Conservation (phyloP, 139 green algal genomes). For the Dunaliella sp. region DNA sequence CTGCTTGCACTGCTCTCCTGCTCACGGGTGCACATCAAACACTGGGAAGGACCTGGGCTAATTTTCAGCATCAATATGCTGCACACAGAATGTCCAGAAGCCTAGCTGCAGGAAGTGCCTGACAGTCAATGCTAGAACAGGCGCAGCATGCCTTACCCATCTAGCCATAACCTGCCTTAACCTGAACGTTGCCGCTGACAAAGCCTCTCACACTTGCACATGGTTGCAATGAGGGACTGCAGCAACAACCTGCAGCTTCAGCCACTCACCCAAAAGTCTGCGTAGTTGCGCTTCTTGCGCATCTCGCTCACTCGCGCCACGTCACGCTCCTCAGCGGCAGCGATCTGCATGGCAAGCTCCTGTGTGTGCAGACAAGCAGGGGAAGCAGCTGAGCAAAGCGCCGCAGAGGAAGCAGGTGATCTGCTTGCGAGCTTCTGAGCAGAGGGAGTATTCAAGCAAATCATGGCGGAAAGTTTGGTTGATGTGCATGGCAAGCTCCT, state of each 20-base stretch:
- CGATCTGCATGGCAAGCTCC: constrained; percentile 39
- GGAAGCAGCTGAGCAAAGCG: no score
- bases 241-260: neutral
- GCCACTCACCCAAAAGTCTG: constrained; percentile 48
- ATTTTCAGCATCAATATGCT: no score
- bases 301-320: constrained; percentile 56
- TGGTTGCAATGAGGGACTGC: neutral
- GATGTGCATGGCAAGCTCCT: constrained; percentile 44
- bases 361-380: no score
- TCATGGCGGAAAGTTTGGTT: no score
- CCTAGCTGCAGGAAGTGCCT: neutral
- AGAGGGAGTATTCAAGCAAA: no score
- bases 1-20: no score
- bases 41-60: no score
- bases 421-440: no score
- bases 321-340: constrained; percentile 42
- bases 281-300: constrained; percentile 82
- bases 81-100: no score
- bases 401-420: no score
- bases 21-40: no score
- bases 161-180: neutral
- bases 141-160: neutral
- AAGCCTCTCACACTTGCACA: neutral
- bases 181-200: neutral
- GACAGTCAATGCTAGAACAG: neutral